These are phyloP conservation scores for Excoecaria cochinchinensis DNA, from an alignment of 345 rosid species.

Conservation along the genomic window DNA sequence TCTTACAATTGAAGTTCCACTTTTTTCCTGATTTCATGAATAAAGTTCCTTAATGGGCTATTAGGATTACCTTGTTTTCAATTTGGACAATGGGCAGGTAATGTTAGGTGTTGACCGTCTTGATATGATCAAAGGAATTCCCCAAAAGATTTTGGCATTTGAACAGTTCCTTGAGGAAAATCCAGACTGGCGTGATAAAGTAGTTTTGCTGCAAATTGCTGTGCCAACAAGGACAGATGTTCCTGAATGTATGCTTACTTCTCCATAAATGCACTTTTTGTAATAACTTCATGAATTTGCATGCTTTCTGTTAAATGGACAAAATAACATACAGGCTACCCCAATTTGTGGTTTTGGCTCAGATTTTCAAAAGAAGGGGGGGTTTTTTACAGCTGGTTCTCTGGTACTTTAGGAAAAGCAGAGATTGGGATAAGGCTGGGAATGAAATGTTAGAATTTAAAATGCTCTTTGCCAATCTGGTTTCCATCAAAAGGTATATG, in stretches of 20 bases:
- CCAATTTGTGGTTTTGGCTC: not conserved
- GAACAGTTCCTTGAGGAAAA: constrained; percentile 62
- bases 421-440: not conserved
- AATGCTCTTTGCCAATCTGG: not conserved
- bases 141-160: constrained; percentile 64
- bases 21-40: not conserved
- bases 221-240: constrained; percentile 65
- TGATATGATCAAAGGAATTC: constrained; percentile 67
- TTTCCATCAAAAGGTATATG: not conserved
- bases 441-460: not conserved
- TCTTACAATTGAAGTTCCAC: not conserved
- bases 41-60: not conserved
- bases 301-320: not conserved
- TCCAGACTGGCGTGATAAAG: constrained; percentile 60
- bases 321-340: not conserved
- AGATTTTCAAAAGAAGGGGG: not conserved
- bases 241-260: constrained; percentile 40
- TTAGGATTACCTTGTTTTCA: not conserved
- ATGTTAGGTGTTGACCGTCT: constrained; percentile 69
- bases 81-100: constrained; percentile 36
- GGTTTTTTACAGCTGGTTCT: not conserved
- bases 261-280: not conserved
- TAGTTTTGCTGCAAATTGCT: constrained; percentile 62
- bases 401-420: not conserved
- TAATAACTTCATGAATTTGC: not conserved